Evolutionary conservation across 768 basidiomycete species (phyloP).

Genomic region (Boletellus ananas): DNA sequence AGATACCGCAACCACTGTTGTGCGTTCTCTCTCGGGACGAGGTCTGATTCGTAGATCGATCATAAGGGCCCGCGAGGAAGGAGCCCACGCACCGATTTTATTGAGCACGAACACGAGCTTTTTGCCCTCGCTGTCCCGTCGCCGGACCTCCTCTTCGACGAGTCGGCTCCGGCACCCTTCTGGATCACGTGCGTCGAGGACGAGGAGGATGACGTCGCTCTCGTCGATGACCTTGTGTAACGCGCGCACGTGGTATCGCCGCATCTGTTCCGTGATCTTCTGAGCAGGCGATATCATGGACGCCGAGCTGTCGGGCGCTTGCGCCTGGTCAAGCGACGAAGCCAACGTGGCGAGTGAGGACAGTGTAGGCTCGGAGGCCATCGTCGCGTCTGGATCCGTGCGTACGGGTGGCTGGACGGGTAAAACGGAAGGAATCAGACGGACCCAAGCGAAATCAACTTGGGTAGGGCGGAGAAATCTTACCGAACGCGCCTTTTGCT

Average conservation of each 20-base stretch:
- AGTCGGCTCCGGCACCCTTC: constrained; percentile 88
- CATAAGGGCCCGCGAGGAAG: not conserved
- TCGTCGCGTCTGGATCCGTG: constrained; percentile 51
- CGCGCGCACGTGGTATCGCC: constrained; percentile 70
- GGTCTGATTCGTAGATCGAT: constrained; percentile 46
- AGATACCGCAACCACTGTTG: constrained; percentile 88
- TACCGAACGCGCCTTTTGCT: constrained; percentile 42
- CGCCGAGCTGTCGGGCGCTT: constrained; percentile 24
- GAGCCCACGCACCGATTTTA: constrained; percentile 75
- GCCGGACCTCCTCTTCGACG: constrained; percentile 90
- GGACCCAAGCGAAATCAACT: too few relatives aligned
- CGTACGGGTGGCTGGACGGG: constrained; percentile 22
- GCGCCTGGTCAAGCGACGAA: constrained; percentile 24
- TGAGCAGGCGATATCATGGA: constrained; percentile 23
- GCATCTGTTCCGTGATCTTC: constrained; percentile 67
- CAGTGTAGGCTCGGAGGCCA: constrained; percentile 73
- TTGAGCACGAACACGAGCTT: constrained; percentile 92
- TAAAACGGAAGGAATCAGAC: not conserved
- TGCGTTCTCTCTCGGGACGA: constrained; percentile 85
- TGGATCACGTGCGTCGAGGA: constrained; percentile 92
- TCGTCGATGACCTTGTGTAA: constrained; percentile 92
- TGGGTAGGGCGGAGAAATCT: constrained; percentile 4
- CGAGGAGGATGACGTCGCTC: constrained; percentile 85
- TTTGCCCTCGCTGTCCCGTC: constrained; percentile 85
- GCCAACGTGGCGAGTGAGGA: constrained; percentile 56